Conservation (phyloP, 768 basidiomycete genomes). For the Hericium rajendrae region DNA sequence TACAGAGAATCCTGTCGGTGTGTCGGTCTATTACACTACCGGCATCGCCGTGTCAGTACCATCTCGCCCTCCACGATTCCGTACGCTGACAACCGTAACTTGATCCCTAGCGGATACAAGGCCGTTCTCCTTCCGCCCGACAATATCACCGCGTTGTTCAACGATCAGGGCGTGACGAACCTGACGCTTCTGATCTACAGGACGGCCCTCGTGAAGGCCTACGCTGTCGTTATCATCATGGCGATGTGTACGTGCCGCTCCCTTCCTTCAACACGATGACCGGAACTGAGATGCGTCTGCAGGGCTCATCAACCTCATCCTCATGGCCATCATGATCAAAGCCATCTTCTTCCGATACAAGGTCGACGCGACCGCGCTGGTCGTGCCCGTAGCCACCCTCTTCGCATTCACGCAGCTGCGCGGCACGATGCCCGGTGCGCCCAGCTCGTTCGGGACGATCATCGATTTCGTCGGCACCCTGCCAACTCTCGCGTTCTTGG, state of each 20-base stretch:
- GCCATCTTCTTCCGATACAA: constrained; percentile 14
- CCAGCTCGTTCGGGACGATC: constrained; percentile 16
- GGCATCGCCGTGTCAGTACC: too few species aligned
- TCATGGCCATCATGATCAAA: constrained; percentile 4
- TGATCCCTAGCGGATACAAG: too few species aligned
- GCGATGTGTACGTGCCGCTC: constrained; percentile 6
- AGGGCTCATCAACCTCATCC: constrained; percentile 7
- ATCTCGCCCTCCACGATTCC: too few species aligned
- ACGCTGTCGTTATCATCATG: constrained; percentile 3
- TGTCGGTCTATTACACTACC: too few species aligned
- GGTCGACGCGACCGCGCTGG: constrained; percentile 14
- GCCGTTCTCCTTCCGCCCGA: too few species aligned
- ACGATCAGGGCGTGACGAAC: too few species aligned
- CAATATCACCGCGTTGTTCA: too few species aligned
- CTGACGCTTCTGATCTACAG: background rate
- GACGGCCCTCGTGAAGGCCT: background rate
- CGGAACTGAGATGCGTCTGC: background rate
- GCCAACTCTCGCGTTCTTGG: constrained; percentile 5
- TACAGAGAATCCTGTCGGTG: too few species aligned
- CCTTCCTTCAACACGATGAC: background rate
- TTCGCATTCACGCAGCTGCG: constrained; percentile 21
- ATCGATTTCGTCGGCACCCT: constrained; percentile 6
- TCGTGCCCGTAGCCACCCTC: constrained; percentile 18
- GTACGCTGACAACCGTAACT: too few species aligned
- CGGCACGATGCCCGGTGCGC: constrained; percentile 17